Percentiles rank a stretch among this genome's conserved stretches.
phyloP scores from a whole-genome alignment of 179 eudicot genomes.

The Carnegiea gigantea region DNA sequence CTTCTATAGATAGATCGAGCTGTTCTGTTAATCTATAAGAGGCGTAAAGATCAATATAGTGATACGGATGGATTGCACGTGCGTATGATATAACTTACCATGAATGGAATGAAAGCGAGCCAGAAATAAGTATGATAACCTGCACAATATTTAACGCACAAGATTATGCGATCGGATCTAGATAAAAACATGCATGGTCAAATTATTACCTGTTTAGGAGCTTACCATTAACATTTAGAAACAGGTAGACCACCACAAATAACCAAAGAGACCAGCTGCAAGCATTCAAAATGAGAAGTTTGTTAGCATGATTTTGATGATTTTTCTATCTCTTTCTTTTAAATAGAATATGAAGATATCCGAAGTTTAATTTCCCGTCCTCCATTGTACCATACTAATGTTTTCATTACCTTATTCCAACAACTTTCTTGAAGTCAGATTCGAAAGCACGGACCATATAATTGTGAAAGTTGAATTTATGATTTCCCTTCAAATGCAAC shows the following conservation, averaged over 20 bases:
- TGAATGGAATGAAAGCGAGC: slow-evolving; percentile 32
- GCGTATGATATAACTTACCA: slow-evolving; percentile 19
- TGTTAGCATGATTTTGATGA: too few relatives aligned
- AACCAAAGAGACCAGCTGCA: slow-evolving; percentile 42
- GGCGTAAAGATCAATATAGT: too few relatives aligned
- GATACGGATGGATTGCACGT: too few relatives aligned
- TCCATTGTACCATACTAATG: too few relatives aligned
- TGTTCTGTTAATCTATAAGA: neutral
- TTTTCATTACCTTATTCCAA: slow-evolving; percentile 31
- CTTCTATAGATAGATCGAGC: neutral
- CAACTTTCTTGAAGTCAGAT: slow-evolving; percentile 35
- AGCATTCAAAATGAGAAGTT: neutral
- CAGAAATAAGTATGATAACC: slow-evolving; percentile 37
- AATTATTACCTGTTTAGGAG: neutral
- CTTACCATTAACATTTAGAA: slow-evolving; percentile 36
- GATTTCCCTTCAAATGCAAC: slow-evolving; percentile 30
- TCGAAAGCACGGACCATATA: slow-evolving; percentile 39
- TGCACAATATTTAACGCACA: slow-evolving; percentile 17
- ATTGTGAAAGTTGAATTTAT: slow-evolving; percentile 27
- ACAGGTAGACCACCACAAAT: slow-evolving; percentile 34
- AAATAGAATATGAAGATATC: too few relatives aligned
- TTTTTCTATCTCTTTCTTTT: neutral
- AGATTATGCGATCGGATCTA: neutral
- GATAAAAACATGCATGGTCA: neutral
- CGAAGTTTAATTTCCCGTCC: too few relatives aligned